These are phyloP conservation scores for Scheffersomyces insectosa DNA, from an alignment of 1,139 yeast species.

Conservation along the genomic window DNA sequence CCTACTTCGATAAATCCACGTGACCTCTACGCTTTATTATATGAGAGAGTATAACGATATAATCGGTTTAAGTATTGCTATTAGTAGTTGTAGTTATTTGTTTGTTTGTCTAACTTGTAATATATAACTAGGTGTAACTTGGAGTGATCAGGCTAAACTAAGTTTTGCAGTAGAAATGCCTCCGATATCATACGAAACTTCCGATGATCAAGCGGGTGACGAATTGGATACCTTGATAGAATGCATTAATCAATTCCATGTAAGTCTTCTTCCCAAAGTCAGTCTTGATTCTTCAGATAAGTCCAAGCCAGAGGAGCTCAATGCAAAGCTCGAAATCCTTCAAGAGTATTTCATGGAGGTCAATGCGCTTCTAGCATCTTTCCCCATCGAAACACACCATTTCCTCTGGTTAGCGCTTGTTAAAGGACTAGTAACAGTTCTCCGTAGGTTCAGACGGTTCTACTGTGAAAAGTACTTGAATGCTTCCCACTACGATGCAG, in stretches of 20 bases:
- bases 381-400: constrained; percentile 14
- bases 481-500: background rate
- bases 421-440: background rate
- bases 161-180: too few relatives aligned
- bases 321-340: constrained; percentile 15
- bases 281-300: background rate
- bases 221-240: background rate
- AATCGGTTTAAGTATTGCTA: too few relatives aligned
- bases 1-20: too few relatives aligned
- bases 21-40: too few relatives aligned
- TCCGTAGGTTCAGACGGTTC: background rate
- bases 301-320: constrained; percentile 8
- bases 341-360: constrained; percentile 22
- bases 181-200: background rate
- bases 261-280: background rate
- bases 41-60: too few relatives aligned
- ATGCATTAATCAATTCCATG: background rate
- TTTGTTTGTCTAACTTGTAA: too few relatives aligned
- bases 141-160: too few relatives aligned
- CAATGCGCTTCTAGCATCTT: constrained; percentile 12
- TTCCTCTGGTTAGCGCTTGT: constrained; percentile 18
- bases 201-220: background rate
- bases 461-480: background rate
- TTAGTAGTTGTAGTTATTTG: too few relatives aligned
- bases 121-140: too few relatives aligned